phyloP scores from a whole-genome alignment of 2,329 filamentous ascomycete species.

The Paraphaeosphaeria minitans region DNA sequence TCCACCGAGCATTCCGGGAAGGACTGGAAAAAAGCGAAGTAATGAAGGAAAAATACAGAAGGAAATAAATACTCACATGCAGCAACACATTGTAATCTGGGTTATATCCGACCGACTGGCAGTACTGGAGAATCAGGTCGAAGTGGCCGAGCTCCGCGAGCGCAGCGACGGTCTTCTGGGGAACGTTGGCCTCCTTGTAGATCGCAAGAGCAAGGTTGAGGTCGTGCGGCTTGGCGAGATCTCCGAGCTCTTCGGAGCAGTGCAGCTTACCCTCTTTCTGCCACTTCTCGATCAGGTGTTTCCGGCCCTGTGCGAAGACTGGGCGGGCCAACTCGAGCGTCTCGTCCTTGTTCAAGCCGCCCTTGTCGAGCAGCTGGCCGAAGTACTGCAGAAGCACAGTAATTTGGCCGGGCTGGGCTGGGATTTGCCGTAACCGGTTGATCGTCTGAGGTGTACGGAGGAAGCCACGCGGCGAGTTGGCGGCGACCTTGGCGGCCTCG shows the following conservation, averaged over 20 bases:
- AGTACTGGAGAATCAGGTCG: slow-evolving; percentile 93
- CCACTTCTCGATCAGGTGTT: slow-evolving; percentile 98
- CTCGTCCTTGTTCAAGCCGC: slow-evolving; percentile 87
- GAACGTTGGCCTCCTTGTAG: slow-evolving; percentile 87
- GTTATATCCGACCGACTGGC: slow-evolving; percentile 81
- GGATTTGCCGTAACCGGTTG: slow-evolving; percentile 89
- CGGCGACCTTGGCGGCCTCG: slow-evolving; percentile 93
- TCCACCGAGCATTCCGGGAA: no score
- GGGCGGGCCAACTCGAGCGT: slow-evolving; percentile 92
- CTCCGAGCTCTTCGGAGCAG: slow-evolving; percentile 94
- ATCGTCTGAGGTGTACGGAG: slow-evolving; percentile 93
- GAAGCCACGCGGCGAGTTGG: slow-evolving; percentile 95
- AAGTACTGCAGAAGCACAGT: slow-evolving; percentile 97
- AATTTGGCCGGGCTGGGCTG: slow-evolving; percentile 81
- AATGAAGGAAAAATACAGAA: no score
- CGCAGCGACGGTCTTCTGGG: slow-evolving; percentile 92
- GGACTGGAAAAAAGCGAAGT: no score
- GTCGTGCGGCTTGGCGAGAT: slow-evolving; percentile 89
- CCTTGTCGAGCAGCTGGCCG: slow-evolving; percentile 95
- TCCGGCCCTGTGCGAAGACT: slow-evolving; percentile 89
- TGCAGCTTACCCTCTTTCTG: slow-evolving; percentile 94
- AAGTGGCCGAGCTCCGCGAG: slow-evolving; percentile 96
- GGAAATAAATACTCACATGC: no score
- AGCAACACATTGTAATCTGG: slow-evolving; percentile 94
- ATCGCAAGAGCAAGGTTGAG: slow-evolving; percentile 84